These are phyloP conservation scores for Ramichloridium luteum DNA, from an alignment of 2,329 filamentous ascomycete species.

Conservation along the genomic window DNA sequence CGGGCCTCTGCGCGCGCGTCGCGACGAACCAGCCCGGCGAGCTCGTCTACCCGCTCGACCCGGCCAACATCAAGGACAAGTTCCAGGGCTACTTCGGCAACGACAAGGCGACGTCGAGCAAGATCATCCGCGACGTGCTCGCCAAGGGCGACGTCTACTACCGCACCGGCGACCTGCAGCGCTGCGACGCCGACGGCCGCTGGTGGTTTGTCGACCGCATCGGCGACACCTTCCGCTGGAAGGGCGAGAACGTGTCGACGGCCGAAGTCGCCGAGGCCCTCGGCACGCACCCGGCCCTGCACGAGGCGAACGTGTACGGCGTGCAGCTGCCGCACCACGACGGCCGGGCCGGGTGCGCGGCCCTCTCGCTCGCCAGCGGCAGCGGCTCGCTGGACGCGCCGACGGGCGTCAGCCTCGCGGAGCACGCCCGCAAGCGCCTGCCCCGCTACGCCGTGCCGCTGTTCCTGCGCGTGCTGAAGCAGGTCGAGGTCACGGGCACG, in stretches of 20 bases:
- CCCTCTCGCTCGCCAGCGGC: conserved; percentile 43
- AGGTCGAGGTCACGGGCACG: conserved; percentile 61
- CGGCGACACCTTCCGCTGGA: conserved; percentile 69
- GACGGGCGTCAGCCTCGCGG: conserved; percentile 41
- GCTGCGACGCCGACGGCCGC: conserved; percentile 57
- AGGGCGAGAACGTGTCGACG: conserved; percentile 35
- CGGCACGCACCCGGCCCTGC: conserved; percentile 51
- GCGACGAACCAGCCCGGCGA: conserved; percentile 57
- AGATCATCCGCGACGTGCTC: conserved; percentile 63
- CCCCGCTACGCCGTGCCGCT: conserved; percentile 66
- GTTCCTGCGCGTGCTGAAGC: conserved; percentile 56
- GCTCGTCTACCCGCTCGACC: conserved; percentile 58
- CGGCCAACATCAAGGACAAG: conserved; percentile 46
- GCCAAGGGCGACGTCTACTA: conserved; percentile 69
- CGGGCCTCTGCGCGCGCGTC: conserved; percentile 54
- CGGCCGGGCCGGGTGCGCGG: conserved; percentile 70
- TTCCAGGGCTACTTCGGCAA: conserved; percentile 82
- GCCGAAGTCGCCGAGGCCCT: conserved; percentile 65
- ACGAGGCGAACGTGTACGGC: conserved; percentile 79
- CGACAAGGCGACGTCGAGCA: conserved; percentile 54
- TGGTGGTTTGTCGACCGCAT: conserved; percentile 73
- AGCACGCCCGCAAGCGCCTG: conserved; percentile 45
- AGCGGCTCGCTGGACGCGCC: conserved; percentile 23
- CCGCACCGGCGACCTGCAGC: conserved; percentile 69
- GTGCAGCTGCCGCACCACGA: conserved; percentile 70